phyloP scores from a whole-genome alignment of 805 yeast genomes.

The Monosporozyma siamensis region DNA sequence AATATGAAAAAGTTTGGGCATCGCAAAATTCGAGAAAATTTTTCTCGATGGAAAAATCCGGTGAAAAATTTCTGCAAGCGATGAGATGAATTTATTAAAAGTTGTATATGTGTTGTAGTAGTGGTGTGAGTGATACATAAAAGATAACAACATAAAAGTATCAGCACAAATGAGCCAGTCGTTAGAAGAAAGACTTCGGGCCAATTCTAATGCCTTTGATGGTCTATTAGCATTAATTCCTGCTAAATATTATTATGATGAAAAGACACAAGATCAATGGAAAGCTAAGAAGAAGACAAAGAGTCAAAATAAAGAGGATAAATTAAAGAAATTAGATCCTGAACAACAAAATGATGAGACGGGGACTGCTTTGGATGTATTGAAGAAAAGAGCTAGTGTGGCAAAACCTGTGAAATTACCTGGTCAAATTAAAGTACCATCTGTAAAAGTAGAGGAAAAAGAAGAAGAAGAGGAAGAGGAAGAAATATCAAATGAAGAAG shows the following conservation, averaged over 20 bases:
- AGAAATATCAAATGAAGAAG: constrained; percentile 15
- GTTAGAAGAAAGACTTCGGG: constrained; percentile 66
- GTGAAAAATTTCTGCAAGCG: constrained; percentile 3
- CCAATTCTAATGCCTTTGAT: constrained; percentile 74
- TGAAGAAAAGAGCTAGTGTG: constrained; percentile 42
- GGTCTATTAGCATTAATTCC: constrained; percentile 87
- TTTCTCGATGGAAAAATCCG: not conserved
- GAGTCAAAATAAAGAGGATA: constrained; percentile 50
- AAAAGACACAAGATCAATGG: constrained; percentile 86
- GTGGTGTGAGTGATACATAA: not conserved
- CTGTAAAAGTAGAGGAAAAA: constrained; percentile 12
- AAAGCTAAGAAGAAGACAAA: constrained; percentile 68
- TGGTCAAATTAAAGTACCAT: constrained; percentile 26
- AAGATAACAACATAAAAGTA: not conserved
- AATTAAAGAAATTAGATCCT: constrained; percentile 71
- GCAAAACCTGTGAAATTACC: constrained; percentile 41
- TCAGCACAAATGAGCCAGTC: constrained; percentile 54
- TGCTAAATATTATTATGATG: constrained; percentile 89
- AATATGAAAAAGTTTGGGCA: not conserved
- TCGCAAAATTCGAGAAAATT: too few relatives aligned
- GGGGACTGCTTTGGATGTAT: constrained; percentile 50
- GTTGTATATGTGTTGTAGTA: not conserved
- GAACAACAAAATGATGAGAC: constrained; percentile 39
- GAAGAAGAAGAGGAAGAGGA: constrained; percentile 14
- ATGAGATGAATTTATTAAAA: not conserved